Base-by-base conservation (phyloP, 768 basidiomycete species). In the Lactarius tabidus region DNA sequence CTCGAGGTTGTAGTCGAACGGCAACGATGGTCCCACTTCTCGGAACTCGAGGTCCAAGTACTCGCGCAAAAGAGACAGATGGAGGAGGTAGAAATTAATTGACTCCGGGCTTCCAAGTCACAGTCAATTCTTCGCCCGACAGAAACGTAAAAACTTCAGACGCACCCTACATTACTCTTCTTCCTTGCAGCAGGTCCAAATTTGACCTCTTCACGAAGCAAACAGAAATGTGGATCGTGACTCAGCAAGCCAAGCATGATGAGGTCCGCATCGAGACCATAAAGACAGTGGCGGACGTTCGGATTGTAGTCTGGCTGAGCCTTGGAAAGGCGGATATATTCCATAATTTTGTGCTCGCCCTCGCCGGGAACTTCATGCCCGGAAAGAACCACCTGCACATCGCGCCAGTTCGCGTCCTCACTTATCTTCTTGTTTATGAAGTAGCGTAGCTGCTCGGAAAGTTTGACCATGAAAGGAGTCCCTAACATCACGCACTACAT, bases 271-370 rank as follows among this genome's bases (percentile, higher is more conserved):
- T 99, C 97, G 39, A 99, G 88, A 51, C 97, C 97, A 75, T 99
- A 99, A 61, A 99, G 80, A 78, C 97, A 99, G 77, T 99, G 97
- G 70, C 97, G 89, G 62, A 95, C 84, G 76, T 98, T 98, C 4
- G 96, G 93, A 77, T 97, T 90, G 79, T 98, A 95, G 74, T 93
- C 89, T 9, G 91, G 92, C 75, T 98, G 97, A 35, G 97, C 95
- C 70, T 95, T 90, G 59, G 90, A 88, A 66, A 94, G 78, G 43
- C 97, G 89, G 74, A 99, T 98, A 77, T 95, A 99, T 75, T 98
- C 97, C 91, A 98, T 98, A 70, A 99, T 95, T 82, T 99, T 99
- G 84, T 99, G 97, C 74, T 99, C 97, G 65, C 97, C 97, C 77
- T 99, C 97, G 70, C 97, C 97, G 0, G 97, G 97, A 3, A 98